Evolutionary conservation across 2,329 filamentous ascomycete genomes (phyloP).

Genomic region (Epicoccum sorghinum): DNA sequence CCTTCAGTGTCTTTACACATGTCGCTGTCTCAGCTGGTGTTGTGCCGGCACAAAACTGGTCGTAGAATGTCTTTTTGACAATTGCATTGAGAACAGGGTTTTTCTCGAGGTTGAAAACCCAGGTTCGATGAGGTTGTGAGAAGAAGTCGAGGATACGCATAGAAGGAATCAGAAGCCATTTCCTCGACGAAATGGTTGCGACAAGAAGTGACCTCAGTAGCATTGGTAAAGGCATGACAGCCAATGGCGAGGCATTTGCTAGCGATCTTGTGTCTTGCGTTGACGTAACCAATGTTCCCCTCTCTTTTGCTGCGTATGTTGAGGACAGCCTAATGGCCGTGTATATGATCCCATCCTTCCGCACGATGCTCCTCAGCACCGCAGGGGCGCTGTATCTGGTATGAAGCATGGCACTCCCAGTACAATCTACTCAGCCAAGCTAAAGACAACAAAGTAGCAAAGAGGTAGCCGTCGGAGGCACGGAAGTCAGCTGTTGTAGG

Average conservation of each 20-base stretch:
- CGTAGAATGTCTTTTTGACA: slow-evolving; percentile 83
- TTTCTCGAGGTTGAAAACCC: slow-evolving; percentile 66
- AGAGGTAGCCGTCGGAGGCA: neutral
- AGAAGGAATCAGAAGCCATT: slow-evolving; percentile 48
- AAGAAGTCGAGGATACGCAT: slow-evolving; percentile 50
- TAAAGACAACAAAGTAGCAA: neutral
- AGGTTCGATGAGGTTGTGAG: slow-evolving; percentile 43
- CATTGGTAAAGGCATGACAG: slow-evolving; percentile 38
- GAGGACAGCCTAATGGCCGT: slow-evolving; percentile 13
- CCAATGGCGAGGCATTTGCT: slow-evolving; percentile 18
- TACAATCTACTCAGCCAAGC: neutral
- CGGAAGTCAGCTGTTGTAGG: neutral
- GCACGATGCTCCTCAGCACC: slow-evolving; percentile 12
- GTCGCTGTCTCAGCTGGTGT: slow-evolving; percentile 68
- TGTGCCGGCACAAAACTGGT: slow-evolving; percentile 88
- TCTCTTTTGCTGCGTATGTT: slow-evolving; percentile 9
- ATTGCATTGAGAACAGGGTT: slow-evolving; percentile 75
- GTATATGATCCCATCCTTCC: slow-evolving; percentile 12
- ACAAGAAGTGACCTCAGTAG: slow-evolving; percentile 44
- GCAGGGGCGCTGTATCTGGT: slow-evolving; percentile 15
- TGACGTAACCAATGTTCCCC: slow-evolving; percentile 5
- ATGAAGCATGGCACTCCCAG: slow-evolving; percentile 2
- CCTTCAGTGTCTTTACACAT: slow-evolving; percentile 68
- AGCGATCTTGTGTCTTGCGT: slow-evolving; percentile 8
- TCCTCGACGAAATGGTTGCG: slow-evolving; percentile 56